Evolutionary conservation across 192 early-diverging fungal genomes (phyloP), one percentile per base, ranked within the genome.

Genomic region (Coemansia sp.): DNA sequence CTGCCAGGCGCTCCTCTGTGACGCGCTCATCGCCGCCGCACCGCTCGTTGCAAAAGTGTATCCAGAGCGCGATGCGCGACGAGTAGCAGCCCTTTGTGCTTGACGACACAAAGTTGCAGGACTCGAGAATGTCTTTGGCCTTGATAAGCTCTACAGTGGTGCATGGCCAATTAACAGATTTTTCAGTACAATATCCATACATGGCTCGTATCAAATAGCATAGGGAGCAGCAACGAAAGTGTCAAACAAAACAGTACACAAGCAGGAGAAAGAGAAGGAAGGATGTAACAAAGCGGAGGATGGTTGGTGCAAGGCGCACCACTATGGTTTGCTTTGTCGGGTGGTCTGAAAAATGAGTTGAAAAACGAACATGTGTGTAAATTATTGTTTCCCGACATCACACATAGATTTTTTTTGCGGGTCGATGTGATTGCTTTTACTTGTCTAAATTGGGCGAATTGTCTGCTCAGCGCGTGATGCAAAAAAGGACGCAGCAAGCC

Each of bases 1-100:
- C 59, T 23, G 64, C 51, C 27, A 74, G 60, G 18, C 71, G 64
- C 29, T 46, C 27, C 15, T 53, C 64, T 5, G 59, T 67, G 15
- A 74, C 60, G 11, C 40, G 24, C 36, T 67, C 64, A 19, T 67
- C 56, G 25, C 64, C 60, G 27, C 40, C 44, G 41, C 54, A 67
- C 33, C 38, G 39, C 15, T 30, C 24, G 32, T 62, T 60, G 49
- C 71, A 64, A 45, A 56, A 74, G 56, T 74, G 71, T 23, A 74
- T 62, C 71, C 71, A 74, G 43, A 67, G 42, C 7, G 71, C 71
- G 22, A 74, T 74, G 37, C 71, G 71, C 44, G 71, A 67, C 30
- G 64, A 67, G 47, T 74, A 74, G 53, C 71, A 74, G 36, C 71
- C 57, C 49, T 74, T 74, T 27, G 64, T 74, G 64, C 71, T 74